Conservation (phyloP, 2,329 filamentous ascomycete genomes). For the Cladosporium sp. region DNA sequence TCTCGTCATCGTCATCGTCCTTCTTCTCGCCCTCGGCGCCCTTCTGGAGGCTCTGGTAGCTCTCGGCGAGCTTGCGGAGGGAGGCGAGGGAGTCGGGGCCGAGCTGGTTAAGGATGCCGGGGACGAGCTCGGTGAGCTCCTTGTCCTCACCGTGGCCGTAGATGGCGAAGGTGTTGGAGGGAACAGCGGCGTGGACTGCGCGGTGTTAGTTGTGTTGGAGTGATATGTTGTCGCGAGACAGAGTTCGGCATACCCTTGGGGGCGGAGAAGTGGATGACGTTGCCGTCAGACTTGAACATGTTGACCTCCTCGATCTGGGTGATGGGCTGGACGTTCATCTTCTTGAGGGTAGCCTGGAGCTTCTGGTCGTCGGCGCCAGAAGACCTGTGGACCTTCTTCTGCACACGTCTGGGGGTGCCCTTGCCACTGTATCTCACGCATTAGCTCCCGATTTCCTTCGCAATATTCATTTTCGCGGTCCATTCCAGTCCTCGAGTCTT, state of each 20-base stretch:
- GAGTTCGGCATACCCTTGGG: conserved; percentile 70
- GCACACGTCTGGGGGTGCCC: conserved; percentile 94
- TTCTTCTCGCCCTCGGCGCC: conserved; percentile 74
- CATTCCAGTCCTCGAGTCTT: not conserved
- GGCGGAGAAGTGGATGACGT: conserved; percentile 98
- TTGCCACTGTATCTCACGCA: conserved; percentile 65
- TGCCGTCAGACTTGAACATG: conserved; percentile 99
- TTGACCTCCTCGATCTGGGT: conserved; percentile 99
- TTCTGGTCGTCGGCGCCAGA: conserved; percentile 99
- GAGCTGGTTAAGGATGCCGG: conserved; percentile 98
- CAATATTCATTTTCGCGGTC: not conserved
- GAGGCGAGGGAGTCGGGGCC: conserved; percentile 96
- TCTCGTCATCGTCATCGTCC: conserved; percentile 70
- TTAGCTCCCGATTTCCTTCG: conserved; percentile 5
- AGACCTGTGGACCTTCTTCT: conserved; percentile 94
- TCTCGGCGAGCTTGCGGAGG: conserved; percentile 96
- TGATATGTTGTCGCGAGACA: not conserved
- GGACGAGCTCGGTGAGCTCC: conserved; percentile 98
- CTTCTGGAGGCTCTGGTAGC: conserved; percentile 99
- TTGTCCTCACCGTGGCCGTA: conserved; percentile 99
- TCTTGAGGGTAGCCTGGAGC: conserved; percentile 94
- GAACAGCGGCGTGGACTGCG: conserved; percentile 90
- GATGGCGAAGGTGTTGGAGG: conserved; percentile 98
- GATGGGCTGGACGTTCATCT: conserved; percentile 99
- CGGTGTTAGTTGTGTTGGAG: conserved; percentile 8